These are phyloP conservation scores for Stipa capillata DNA, from an alignment of 176 grass and related monocot species.

Conservation along the genomic window DNA sequence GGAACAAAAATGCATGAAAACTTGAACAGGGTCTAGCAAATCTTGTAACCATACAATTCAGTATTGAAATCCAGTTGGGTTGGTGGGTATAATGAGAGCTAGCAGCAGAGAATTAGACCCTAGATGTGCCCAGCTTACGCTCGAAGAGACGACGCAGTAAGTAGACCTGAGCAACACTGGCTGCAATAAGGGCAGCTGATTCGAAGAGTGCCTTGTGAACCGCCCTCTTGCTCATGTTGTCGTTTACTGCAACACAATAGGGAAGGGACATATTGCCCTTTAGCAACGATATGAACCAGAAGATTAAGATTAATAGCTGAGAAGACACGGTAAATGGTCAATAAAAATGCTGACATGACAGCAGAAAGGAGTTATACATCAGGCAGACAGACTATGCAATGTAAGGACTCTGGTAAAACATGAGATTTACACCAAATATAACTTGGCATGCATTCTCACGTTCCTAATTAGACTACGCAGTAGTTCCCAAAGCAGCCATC, in stretches of 20 bases:
- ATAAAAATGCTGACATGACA: background rate
- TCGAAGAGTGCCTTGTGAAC: slow-evolving; percentile 85
- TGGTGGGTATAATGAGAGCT: background rate
- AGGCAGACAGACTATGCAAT: background rate
- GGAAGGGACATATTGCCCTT: background rate
- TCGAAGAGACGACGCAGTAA: slow-evolving; percentile 76
- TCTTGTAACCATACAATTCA: background rate
- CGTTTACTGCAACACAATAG: slow-evolving; percentile 50
- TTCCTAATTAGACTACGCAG: background rate
- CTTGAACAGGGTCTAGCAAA: background rate
- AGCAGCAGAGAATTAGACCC: slow-evolving; percentile 43
- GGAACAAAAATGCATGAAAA: background rate
- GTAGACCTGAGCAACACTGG: slow-evolving; percentile 65
- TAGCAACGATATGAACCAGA: background rate
- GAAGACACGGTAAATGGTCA: background rate
- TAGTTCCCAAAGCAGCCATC: background rate
- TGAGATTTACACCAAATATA: background rate
- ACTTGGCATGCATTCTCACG: background rate
- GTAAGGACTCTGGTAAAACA: background rate
- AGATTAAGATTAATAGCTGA: no score
- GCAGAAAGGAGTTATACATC: background rate
- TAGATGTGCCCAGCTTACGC: slow-evolving; percentile 57
- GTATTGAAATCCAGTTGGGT: background rate
- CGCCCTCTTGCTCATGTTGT: slow-evolving; percentile 76
- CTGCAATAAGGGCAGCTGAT: slow-evolving; percentile 69